Evolutionary conservation across 2,329 filamentous ascomycete genomes (phyloP).

Genomic region (Diaporthe sp.): DNA sequence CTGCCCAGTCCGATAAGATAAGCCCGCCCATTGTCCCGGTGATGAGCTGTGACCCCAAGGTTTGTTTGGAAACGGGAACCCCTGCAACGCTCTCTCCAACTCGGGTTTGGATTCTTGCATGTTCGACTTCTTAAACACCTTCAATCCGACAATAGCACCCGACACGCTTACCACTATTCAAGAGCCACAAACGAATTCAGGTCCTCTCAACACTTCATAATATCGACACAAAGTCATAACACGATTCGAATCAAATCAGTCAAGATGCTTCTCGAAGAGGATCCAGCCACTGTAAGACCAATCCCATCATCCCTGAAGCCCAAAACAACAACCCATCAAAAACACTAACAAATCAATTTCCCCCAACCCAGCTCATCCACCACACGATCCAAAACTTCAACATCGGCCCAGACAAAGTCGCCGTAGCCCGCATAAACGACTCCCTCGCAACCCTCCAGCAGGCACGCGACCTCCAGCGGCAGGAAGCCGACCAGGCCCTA

Average conservation of each 20-base stretch:
- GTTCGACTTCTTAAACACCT: constrained; percentile 1
- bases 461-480: constrained; percentile 82
- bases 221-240: neutral
- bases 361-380: constrained; percentile 80
- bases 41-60: constrained; percentile 35
- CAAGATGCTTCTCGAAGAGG: constrained; percentile 94
- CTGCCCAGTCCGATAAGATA: constrained; percentile 45
- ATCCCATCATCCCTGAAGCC: neutral
- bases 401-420: constrained; percentile 87
- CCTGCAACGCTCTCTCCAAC: constrained; percentile 33
- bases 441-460: constrained; percentile 86
- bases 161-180: neutral
- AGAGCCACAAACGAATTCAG: neutral
- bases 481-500: constrained; percentile 75
- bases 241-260: constrained; percentile 37
- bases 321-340: constrained; percentile 38
- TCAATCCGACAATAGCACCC: neutral
- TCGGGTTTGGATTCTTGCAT: neutral
- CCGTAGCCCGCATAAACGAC: constrained; percentile 85
- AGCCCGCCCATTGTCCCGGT: constrained; percentile 42
- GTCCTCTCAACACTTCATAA: no score
- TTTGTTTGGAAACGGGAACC: constrained; percentile 35
- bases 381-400: constrained; percentile 97
- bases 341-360: neutral
- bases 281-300: constrained; percentile 82